Evolutionary conservation across 2,329 filamentous ascomycete species (phyloP), one percentile per base, ranked within the genome.

Genomic region (Aspergillus latus): DNA sequence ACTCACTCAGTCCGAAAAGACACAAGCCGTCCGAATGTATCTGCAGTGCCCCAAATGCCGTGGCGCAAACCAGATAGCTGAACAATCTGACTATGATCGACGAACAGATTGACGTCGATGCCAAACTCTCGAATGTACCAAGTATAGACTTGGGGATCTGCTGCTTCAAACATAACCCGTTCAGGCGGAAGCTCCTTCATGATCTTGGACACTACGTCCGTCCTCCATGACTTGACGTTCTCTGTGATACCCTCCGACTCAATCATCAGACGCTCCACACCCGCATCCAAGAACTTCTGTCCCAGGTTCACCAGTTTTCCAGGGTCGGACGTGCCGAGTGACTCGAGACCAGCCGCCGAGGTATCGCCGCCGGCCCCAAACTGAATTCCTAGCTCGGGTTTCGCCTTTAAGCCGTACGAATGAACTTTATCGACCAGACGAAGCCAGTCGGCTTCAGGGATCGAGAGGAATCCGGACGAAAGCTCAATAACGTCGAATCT

Each of bases 221-320:
- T 84, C 54, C 80, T 71, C 82, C 82, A 83, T 7, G 67, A 73
- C 50, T 68, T 72, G 5, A 84, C 80, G 51, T 83, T 84, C 70
- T 83, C 81, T 0, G 81, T 84, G 60, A 84, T 84, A 0, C 81
- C 81, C 67, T 84, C 81, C n/a, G 80, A 82, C 64, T 84, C 80
- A 53, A 83, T 81, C 81, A 84, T 84, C 62, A 84, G 72, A 7
- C 80, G 71, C 65, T 83, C 80, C 2, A 84, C 80, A 0, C 81
- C 81, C 0, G 73, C 77, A 15, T 79, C 72, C 13, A 83, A 72
- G 59, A 84, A 84, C 42, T 72, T 71, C 56, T 71, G 77, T 9
- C 78, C 80, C 59, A 82, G 65, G 53, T 78, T 76, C 16, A 82
- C 72, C 30, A 83, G 65, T 58, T 79, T 80, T 11, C 71, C 70